Evolutionary conservation across 2,329 filamentous ascomycete species (phyloP), one percentile per base, ranked within the genome.

Genomic region (Venturia oleaginea): DNA sequence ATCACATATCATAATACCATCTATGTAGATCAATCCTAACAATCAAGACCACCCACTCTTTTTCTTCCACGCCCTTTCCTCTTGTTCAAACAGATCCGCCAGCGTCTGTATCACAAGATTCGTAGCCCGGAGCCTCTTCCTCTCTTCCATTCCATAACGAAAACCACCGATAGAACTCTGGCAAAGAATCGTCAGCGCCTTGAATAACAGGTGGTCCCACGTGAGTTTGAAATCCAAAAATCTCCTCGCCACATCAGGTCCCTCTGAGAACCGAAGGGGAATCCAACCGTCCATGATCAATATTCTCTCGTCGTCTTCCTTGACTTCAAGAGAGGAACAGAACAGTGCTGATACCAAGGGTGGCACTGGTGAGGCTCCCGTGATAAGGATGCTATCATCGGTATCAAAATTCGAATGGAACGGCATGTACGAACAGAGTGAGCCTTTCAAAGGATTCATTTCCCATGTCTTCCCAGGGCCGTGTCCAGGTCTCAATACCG

Each of bases 281-380:
- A 65, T 38, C 59, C 42, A 65, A 38, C 40, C 46, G 27, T 65
- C 60, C 34, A 65, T 57, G 13, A 62, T 38, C 22, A 65, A 46
- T 27, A 24, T 34, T 32, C 38, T 64, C 8, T 42, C 43, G 10
- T 65, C 55, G 27, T 57, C 59, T 24, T 63, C 40, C 19, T 37
- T 40, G 27, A 37, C n/a, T n/a, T 48, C n/a, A 13, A 64, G 43
- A 17, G 19, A 27, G 11, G 71, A 71, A 46, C 73, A 72, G 59
- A 75, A 75, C 32, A 75, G 67, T 13, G 68, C 51, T 0, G 68
- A 67, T 59, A 69, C 70, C 34, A 75, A 65, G 30, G 72, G 71
- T 27, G 66, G 68, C 22, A 71, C 64, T 11, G 67, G 60, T 4
- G 72, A 71, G 4, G 66, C 69, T 19, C 73, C 71, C 4, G 70